These are phyloP conservation scores for Ceratocystis colombiana DNA, from an alignment of 2,329 filamentous ascomycete species.

Conservation along the genomic window DNA sequence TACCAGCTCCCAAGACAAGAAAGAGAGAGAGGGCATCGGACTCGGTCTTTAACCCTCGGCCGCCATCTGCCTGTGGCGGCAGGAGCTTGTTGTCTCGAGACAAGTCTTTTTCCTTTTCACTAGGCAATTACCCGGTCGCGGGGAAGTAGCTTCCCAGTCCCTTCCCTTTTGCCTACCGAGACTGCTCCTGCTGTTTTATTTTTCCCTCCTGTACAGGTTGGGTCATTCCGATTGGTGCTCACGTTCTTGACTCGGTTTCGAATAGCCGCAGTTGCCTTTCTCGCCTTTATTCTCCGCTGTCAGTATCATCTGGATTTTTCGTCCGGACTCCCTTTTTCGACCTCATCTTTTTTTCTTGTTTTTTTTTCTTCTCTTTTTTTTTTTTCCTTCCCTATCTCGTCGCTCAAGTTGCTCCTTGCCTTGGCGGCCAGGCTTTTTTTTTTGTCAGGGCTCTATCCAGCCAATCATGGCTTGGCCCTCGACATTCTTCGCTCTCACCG, in stretches of 20 bases:
- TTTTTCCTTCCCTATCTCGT: neutral
- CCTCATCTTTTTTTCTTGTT: neutral
- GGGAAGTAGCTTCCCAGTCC: neutral
- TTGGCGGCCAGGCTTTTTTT: conserved; percentile 5
- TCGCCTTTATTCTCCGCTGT: too few species aligned
- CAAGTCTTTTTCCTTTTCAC: neutral
- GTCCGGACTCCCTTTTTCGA: too few species aligned
- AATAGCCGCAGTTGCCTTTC: too few species aligned
- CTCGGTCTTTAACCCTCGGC: neutral
- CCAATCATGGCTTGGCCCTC: neutral
- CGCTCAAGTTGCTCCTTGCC: neutral
- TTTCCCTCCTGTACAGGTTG: too few species aligned
- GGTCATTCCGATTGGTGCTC: too few species aligned
- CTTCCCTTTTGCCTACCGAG: too few species aligned
- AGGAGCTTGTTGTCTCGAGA: neutral
- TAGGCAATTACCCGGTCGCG: neutral
- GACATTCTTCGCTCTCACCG: too few species aligned
- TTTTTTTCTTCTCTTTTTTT: neutral
- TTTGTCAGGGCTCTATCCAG: neutral
- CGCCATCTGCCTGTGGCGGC: neutral
- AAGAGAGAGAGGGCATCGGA: neutral
- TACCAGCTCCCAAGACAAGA: neutral
- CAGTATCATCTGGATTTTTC: too few species aligned
- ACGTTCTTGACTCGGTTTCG: too few species aligned
- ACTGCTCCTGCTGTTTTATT: too few species aligned